phyloP scores from a whole-genome alignment of 2,329 filamentous ascomycete genomes.

The Paraphoma chrysanthemicola region DNA sequence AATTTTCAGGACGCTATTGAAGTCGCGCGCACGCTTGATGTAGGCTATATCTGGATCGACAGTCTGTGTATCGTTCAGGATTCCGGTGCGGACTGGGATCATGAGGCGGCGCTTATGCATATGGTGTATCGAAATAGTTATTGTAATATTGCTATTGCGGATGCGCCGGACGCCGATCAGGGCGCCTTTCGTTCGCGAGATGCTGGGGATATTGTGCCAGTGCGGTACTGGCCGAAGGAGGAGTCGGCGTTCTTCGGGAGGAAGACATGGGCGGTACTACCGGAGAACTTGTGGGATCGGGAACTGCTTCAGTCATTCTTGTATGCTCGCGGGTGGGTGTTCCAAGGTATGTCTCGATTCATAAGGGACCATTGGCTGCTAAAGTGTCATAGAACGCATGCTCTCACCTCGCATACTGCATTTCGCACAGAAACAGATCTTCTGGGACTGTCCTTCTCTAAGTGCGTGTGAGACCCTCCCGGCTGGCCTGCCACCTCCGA shows the following conservation, averaged over 20 bases:
- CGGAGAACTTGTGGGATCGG: conserved; percentile 25
- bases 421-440: conserved; percentile 29
- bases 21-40: conserved; percentile 23
- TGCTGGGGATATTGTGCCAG: conserved; percentile 17
- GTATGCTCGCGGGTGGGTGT: conserved; percentile 37
- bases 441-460: conserved; percentile 35
- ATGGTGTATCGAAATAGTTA: conserved; percentile 36
- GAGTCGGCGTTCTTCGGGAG: conserved; percentile 16
- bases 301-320: conserved; percentile 23
- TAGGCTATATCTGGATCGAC: conserved; percentile 39
- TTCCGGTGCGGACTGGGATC: conserved; percentile 20
- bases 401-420: conserved; percentile 35
- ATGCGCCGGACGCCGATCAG: conserved; percentile 21
- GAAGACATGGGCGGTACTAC: conserved; percentile 24
- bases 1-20: conserved; percentile 37
- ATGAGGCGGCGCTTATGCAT: conserved; percentile 32
- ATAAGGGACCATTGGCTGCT: background rate
- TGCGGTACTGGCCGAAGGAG: conserved; percentile 10
- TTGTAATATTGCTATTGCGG: conserved; percentile 37
- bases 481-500: conserved; percentile 22
- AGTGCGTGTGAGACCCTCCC: conserved; percentile 34
- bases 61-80: conserved; percentile 28
- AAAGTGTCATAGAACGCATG: conserved; percentile 27
- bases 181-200: conserved; percentile 30
- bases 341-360: conserved; percentile 27